These are phyloP conservation scores for Mucor saturninus DNA, from an alignment of 371 early-diverging fungal genomes.

Conservation along the genomic window DNA sequence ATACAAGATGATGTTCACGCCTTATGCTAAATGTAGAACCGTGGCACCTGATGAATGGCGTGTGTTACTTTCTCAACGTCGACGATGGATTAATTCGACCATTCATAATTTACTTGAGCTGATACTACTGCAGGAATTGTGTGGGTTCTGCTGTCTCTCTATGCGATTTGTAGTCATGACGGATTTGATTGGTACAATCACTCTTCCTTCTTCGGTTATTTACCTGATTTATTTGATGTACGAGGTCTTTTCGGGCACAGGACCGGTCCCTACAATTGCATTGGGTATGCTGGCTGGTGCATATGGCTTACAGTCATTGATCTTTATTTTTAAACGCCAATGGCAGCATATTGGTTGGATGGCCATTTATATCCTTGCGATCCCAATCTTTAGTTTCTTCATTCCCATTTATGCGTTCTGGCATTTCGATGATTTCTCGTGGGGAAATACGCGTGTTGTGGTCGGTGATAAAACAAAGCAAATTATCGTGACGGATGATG, in stretches of 20 bases:
- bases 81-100: slow-evolving; percentile 99
- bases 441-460: slow-evolving; percentile 96
- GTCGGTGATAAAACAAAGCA: slow-evolving; percentile 67
- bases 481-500: slow-evolving; percentile 51
- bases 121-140: slow-evolving; percentile 83
- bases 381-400: slow-evolving; percentile 97
- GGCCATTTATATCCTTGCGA: slow-evolving; percentile 87
- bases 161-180: slow-evolving; percentile 98
- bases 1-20: slow-evolving; percentile 94
- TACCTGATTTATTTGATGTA: slow-evolving; percentile 58
- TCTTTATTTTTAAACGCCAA: slow-evolving; percentile 86
- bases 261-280: slow-evolving; percentile 69
- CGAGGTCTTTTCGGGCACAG: slow-evolving; percentile 56
- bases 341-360: slow-evolving; percentile 95
- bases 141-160: slow-evolving; percentile 97
- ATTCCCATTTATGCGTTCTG: slow-evolving; percentile 97
- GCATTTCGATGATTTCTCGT: slow-evolving; percentile 99
- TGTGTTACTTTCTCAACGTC: slow-evolving; percentile 94
- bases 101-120: slow-evolving; percentile 96
- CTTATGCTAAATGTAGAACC: slow-evolving; percentile 95
- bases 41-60: slow-evolving; percentile 95
- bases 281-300: slow-evolving; percentile 76
- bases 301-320: slow-evolving; percentile 91
- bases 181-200: slow-evolving; percentile 96
- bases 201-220: slow-evolving; percentile 92